Evolutionary conservation across 352 stramenopile species (phyloP).

Genomic region (Globisporangium nunn): DNA sequence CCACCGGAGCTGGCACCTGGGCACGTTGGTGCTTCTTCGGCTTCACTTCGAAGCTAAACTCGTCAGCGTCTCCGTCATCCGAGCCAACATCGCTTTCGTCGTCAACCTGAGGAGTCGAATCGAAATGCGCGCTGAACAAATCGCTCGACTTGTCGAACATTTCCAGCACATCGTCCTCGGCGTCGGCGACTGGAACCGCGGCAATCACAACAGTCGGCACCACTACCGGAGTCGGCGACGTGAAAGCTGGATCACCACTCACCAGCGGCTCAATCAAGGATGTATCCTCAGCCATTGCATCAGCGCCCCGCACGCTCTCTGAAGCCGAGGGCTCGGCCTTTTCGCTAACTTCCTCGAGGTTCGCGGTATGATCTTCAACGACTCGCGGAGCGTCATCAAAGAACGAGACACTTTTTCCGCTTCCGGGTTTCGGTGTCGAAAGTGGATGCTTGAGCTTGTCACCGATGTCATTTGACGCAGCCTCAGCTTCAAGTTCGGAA

Average conservation of each 20-base stretch:
- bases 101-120: constrained; percentile 1
- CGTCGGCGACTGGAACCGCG: not conserved
- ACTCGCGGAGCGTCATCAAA: not conserved
- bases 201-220: not conserved
- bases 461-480: not conserved
- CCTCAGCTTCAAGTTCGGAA: not conserved
- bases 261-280: not conserved
- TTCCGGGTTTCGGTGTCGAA: not conserved
- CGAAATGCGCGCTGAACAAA: constrained; percentile 1
- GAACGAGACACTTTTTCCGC: constrained; percentile 1
- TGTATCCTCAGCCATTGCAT: not conserved
- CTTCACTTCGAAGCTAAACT: constrained; percentile 55
- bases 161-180: not conserved
- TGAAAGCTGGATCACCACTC: not conserved
- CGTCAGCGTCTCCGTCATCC: constrained; percentile 14
- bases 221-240: not conserved
- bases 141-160: constrained; percentile 11
- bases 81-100: constrained; percentile 7
- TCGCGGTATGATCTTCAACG: not conserved
- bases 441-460: not conserved
- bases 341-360: not conserved
- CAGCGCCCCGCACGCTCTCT: not conserved
- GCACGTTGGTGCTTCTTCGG: constrained; percentile 13
- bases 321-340: not conserved
- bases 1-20: not conserved